These are phyloP conservation scores for Beauveria scarabaeidicola DNA, from an alignment of 2,329 filamentous ascomycete species.

Conservation along the genomic window DNA sequence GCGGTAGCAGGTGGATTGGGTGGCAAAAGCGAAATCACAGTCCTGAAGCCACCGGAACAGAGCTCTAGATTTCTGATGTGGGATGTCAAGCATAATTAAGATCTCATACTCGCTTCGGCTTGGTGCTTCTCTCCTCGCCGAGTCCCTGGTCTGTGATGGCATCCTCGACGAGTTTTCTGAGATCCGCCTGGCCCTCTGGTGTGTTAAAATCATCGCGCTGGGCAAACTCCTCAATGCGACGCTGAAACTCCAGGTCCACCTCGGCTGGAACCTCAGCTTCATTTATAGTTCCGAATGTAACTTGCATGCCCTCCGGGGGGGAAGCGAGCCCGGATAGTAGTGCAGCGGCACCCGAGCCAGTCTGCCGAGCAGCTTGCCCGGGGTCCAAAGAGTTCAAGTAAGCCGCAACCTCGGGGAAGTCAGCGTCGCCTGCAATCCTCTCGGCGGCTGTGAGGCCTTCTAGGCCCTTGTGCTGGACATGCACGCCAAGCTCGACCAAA, in stretches of 20 bases:
- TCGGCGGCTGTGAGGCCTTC: conserved; percentile 76
- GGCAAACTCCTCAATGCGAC: conserved; percentile 83
- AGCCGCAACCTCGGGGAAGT: conserved; percentile 65
- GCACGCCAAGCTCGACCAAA: conserved; percentile 70
- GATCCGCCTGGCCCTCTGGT: conserved; percentile 67
- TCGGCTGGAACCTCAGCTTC: conserved; percentile 52
- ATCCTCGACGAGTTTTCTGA: conserved; percentile 73
- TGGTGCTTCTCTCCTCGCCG: conserved; percentile 56
- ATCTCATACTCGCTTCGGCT: conserved; percentile 46
- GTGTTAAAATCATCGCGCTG: conserved; percentile 74
- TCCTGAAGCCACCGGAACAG: conserved; percentile 42
- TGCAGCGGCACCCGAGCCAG: neutral
- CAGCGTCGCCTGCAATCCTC: conserved; percentile 69
- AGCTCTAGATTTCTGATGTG: conserved; percentile 51
- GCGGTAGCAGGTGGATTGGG: conserved; percentile 38
- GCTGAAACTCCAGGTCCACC: conserved; percentile 73
- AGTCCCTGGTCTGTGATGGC: conserved; percentile 61
- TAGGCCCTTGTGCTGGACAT: conserved; percentile 55
- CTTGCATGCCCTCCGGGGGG: conserved; percentile 65
- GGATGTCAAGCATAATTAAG: conserved; percentile 41
- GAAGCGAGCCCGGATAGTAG: conserved; percentile 41
- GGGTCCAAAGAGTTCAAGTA: conserved; percentile 48
- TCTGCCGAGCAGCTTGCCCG: conserved; percentile 14
- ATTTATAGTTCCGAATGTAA: conserved; percentile 70
- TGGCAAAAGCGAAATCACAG: conserved; percentile 40